These are phyloP conservation scores for Coprinopsis marcescibilis DNA, from an alignment of 768 basidiomycete species.

Conservation along the genomic window DNA sequence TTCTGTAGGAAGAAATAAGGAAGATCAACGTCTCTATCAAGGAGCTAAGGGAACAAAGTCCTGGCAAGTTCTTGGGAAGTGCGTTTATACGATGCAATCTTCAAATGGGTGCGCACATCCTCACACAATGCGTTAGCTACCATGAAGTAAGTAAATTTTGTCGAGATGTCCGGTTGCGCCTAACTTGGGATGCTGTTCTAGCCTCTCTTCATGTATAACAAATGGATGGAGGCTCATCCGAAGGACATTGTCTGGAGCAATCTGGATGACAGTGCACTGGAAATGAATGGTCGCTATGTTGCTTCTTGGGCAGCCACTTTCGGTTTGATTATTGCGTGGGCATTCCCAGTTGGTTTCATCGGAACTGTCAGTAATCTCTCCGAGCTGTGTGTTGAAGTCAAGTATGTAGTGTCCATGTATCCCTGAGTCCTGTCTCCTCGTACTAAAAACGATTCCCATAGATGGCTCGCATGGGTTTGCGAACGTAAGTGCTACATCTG, in stretches of 20 bases:
- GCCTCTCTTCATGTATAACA: conserved; percentile 53
- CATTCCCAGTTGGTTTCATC: conserved; percentile 61
- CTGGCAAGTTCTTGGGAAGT: conserved; percentile 43
- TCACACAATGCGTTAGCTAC: conserved; percentile 53
- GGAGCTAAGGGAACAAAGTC: conserved; percentile 28
- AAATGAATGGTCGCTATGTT: conserved; percentile 48
- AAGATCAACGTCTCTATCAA: conserved; percentile 39
- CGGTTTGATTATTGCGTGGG: conserved; percentile 59
- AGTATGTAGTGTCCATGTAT: conserved; percentile 29
- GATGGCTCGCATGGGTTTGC: conserved; percentile 61
- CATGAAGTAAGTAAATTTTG: conserved; percentile 32
- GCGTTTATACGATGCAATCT: conserved; percentile 66
- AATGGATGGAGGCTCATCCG: conserved; percentile 53
- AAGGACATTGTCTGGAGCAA: conserved; percentile 57
- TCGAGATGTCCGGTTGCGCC: conserved; percentile 2
- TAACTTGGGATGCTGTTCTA: conserved; percentile 15
- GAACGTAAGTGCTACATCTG: conserved; percentile 18
- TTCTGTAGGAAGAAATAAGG: conserved; percentile 43
- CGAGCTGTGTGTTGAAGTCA: conserved; percentile 42
- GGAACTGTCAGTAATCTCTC: conserved; percentile 58
- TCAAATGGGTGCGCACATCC: conserved; percentile 70
- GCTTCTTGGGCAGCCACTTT: conserved; percentile 51
- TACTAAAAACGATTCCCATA: conserved; percentile 11
- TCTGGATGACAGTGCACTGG: conserved; percentile 44
- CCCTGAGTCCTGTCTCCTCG: neutral